A percentile compares a stretch with the other conserved stretches of the same genome.
phyloP scores from a whole-genome alignment of 306 rosid species.

The Mimosa bimucronata region DNA sequence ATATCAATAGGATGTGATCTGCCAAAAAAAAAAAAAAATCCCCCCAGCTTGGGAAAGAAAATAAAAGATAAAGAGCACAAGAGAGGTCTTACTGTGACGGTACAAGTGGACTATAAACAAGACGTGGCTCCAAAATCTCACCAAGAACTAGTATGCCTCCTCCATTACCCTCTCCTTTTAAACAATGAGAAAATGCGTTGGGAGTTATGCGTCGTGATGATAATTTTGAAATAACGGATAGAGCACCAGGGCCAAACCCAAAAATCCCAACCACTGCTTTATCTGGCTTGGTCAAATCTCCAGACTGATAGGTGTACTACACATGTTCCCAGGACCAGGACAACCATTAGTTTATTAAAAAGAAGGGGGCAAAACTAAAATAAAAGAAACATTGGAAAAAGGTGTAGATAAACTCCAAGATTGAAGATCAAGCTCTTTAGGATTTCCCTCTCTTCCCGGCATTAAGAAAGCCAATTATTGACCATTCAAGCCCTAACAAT shows the following conservation, averaged over 20 bases:
- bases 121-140: slow-evolving; percentile 90
- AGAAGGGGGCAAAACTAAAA: slow-evolving; percentile 27
- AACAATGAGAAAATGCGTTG: slow-evolving; percentile 86
- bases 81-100: slow-evolving; percentile 80
- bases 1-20: slow-evolving; percentile 24
- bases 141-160: slow-evolving; percentile 95
- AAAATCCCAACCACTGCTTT: slow-evolving; percentile 93
- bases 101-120: slow-evolving; percentile 91
- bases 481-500: background rate
- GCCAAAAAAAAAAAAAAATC: background rate
- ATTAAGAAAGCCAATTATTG: slow-evolving; percentile 16
- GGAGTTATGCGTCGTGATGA: slow-evolving; percentile 77
- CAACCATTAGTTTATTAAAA: no score
- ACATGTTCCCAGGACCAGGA: slow-evolving; percentile 58
- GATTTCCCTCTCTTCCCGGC: background rate
- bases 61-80: background rate
- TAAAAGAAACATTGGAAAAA: slow-evolving; percentile 12
- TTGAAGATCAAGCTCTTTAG: slow-evolving; percentile 8
- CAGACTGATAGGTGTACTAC: slow-evolving; percentile 85
- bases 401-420: slow-evolving; percentile 21
- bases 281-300: slow-evolving; percentile 80
- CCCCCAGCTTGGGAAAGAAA: background rate
- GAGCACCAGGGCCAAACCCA: slow-evolving; percentile 85
- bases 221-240: slow-evolving; percentile 85
- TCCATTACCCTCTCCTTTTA: slow-evolving; percentile 85